Evolutionary conservation across 139 green algal species (phyloP).

Genomic region (Micromonas commoda): DNA sequence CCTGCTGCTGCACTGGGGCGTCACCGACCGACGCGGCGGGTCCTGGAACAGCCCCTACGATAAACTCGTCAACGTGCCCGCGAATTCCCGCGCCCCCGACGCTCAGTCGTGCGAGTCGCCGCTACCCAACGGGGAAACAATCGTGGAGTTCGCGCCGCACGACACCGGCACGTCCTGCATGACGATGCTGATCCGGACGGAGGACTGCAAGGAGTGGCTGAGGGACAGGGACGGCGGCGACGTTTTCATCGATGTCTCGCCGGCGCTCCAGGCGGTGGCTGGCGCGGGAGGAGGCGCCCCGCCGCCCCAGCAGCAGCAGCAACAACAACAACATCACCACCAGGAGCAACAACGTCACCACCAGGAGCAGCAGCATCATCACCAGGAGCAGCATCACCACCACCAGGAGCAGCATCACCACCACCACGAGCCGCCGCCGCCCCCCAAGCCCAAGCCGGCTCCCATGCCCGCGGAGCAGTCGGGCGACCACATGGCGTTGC

Average conservation of each 20-base stretch:
- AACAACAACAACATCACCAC: not conserved
- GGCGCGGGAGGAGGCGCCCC: not conserved
- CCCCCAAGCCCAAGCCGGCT: not conserved
- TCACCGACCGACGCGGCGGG: not conserved
- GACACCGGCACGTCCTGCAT: not conserved
- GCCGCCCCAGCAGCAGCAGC: not conserved
- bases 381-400: conserved; percentile 10
- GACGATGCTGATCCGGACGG: conserved; percentile 1
- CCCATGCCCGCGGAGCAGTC: not conserved
- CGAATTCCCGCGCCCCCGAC: not conserved
- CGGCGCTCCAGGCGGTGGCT: not conserved
- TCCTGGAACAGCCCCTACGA: conserved; percentile 1
- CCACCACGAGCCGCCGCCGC: not conserved
- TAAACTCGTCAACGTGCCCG: not conserved
- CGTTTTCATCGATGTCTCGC: not conserved
- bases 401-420: not conserved
- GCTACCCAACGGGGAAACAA: not conserved
- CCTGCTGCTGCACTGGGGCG: conserved; percentile 6
- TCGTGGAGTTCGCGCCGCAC: not conserved
- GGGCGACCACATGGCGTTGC: not conserved
- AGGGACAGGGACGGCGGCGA: not conserved
- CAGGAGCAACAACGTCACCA: not conserved
- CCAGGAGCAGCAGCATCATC: not conserved
- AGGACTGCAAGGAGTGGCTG: conserved; percentile 17
- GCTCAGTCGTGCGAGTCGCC: conserved; percentile 2